Evolutionary conservation across 2,329 filamentous ascomycete genomes (phyloP), one percentile per base, ranked within the genome.

Genomic region (Mariannaea elegans): DNA sequence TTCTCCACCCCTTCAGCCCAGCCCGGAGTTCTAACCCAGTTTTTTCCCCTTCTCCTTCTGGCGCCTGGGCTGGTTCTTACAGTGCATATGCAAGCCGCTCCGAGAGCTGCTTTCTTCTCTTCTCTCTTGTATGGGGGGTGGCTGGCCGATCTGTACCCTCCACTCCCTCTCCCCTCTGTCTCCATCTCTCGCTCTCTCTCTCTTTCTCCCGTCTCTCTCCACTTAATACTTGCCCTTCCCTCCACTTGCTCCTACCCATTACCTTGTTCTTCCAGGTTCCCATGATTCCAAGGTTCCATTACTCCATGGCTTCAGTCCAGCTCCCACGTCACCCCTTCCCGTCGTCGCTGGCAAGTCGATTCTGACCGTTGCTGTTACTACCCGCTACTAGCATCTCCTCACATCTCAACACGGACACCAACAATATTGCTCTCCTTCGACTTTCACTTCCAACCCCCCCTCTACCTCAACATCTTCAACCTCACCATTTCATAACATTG

Each of bases 271-370:
- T 46, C 54, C 41, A 45, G 21, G 39, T 42, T 56, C 44, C 48
- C 42, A 59, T 44, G 49, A 42, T 44, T 53, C 39, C 39, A 36
- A 50, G 31, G 19, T 36, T 62, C 18, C 31, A 36, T 54, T 29
- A 18, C 49, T 55, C 38, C 49, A 59, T 59, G 47, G 48, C 27
- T 16, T 34, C 32, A 9, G 18, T 46, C 19, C 29, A 39, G 32
- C 58, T 65, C 67, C 65, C 67, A 70, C 65, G 67, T 68, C 67
- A 70, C 66, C 21, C 14, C 32, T 14, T n/a, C 16, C 67, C 67
- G 65, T 67, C 63, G 56, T 59, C 62, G 54, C 65, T 69, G 67
- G 70, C 67, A 69, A 64, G 64, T 13, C 32, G 13, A 13, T 59
- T 52, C 48, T 58, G 29, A 59, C 61, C 49, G 44, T 49, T 38